phyloP scores from a whole-genome alignment of 352 stramenopile species.

The Sclerospora graminicola region DNA sequence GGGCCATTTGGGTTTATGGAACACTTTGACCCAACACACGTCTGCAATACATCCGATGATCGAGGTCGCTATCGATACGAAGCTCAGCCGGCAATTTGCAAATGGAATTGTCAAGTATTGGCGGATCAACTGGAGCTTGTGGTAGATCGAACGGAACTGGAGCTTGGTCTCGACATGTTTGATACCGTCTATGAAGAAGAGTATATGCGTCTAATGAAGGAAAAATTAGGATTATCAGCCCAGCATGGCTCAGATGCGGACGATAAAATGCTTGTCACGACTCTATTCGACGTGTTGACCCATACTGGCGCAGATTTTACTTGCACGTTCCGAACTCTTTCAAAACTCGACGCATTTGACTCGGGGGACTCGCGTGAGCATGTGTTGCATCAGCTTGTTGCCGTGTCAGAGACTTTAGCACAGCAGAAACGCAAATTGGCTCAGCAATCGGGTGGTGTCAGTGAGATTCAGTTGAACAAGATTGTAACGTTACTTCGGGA shows the following conservation, averaged over 20 bases:
- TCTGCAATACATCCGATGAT: slow-evolving; percentile 80
- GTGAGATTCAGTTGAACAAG: slow-evolving; percentile 65
- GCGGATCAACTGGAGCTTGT: slow-evolving; percentile 55
- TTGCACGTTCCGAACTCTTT: slow-evolving; percentile 54
- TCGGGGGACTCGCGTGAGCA: slow-evolving; percentile 6
- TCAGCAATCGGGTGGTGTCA: slow-evolving; percentile 30
- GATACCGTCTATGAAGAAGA: slow-evolving; percentile 41
- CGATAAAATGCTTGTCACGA: slow-evolving; percentile 37
- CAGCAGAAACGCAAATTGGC: slow-evolving; percentile 52
- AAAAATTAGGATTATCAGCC: slow-evolving; percentile 55
- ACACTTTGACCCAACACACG: slow-evolving; percentile 73
- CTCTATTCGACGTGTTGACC: slow-evolving; percentile 43
- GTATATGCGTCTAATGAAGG: slow-evolving; percentile 46
- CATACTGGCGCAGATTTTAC: slow-evolving; percentile 73
- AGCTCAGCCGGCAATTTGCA: slow-evolving; percentile 75
- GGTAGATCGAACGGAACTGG: slow-evolving; percentile 11
- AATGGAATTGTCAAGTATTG: slow-evolving; percentile 73
- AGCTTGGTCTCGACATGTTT: slow-evolving; percentile 28
- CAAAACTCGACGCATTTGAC: slow-evolving; percentile 31
- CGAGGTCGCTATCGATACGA: slow-evolving; percentile 75
- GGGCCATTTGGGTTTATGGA: slow-evolving; percentile 91
- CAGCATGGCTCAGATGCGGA: slow-evolving; percentile 14
- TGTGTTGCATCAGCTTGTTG: slow-evolving; percentile 36
- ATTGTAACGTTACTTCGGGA: slow-evolving; percentile 49
- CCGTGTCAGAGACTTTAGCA: slow-evolving; percentile 54